These are phyloP conservation scores for Albizia julibrissin DNA, from an alignment of 306 rosid genomes.

Conservation along the genomic window DNA sequence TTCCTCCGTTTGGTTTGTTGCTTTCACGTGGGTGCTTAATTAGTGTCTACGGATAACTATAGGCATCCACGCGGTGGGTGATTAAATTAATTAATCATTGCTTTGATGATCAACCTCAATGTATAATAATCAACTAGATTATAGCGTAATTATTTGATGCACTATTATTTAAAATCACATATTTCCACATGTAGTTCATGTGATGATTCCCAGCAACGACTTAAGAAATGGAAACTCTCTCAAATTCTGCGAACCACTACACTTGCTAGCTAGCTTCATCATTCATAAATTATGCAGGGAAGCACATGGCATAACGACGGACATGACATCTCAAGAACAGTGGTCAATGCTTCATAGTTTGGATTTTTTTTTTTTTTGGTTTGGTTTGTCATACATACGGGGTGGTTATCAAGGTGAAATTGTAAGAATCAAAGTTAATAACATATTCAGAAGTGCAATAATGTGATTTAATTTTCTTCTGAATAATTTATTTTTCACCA, in stretches of 20 bases:
- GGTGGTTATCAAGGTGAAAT: background rate
- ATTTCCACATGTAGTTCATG: slow-evolving; percentile 18
- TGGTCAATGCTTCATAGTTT: background rate
- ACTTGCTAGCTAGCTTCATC: background rate
- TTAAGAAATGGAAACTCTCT: background rate
- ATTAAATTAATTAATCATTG: background rate
- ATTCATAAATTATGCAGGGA: background rate
- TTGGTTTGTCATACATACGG: background rate
- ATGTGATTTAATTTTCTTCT: no score
- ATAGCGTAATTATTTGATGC: background rate
- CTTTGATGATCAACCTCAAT: background rate
- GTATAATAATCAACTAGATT: background rate
- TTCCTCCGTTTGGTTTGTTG: background rate
- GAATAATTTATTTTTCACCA: no score
- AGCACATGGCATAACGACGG: slow-evolving; percentile 9
- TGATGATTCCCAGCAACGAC: background rate
- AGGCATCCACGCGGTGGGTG: background rate
- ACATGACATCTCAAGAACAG: background rate
- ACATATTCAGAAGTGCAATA: background rate
- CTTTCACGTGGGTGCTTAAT: background rate
- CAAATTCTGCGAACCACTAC: background rate
- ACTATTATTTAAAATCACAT: background rate
- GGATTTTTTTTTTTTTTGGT: background rate
- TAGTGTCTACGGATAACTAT: background rate
- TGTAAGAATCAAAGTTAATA: background rate